A percentile compares a stretch with the other conserved stretches of the same genome.
phyloP scores from a whole-genome alignment of 495 filamentous ascomycete genomes.

The Trichodelitschia bisporula region DNA sequence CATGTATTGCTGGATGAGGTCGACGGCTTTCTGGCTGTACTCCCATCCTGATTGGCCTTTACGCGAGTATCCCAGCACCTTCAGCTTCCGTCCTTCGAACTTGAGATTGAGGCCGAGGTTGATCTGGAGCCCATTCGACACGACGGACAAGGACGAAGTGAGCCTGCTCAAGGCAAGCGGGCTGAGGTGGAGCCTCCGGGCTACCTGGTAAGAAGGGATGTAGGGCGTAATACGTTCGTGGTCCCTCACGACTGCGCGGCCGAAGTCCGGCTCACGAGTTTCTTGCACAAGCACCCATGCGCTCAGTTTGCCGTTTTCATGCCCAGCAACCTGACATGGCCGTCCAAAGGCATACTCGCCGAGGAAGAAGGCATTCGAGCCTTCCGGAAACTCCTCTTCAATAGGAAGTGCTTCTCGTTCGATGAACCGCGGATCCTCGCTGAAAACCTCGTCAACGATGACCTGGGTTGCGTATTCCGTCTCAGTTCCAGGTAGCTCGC shows the following conservation, averaged over 20 bases:
- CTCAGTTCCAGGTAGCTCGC: slow-evolving; percentile 66
- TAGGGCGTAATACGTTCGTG: slow-evolving; percentile 49
- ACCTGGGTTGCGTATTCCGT: slow-evolving; percentile 78
- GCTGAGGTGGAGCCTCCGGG: slow-evolving; percentile 56
- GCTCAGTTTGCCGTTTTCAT: slow-evolving; percentile 45
- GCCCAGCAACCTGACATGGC: slow-evolving; percentile 59
- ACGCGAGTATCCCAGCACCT: slow-evolving; percentile 88
- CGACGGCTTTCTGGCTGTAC: slow-evolving; percentile 65
- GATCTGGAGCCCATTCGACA: slow-evolving; percentile 47
- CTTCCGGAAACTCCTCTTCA: slow-evolving; percentile 73
- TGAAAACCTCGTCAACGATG: slow-evolving; percentile 72
- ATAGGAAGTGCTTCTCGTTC: slow-evolving; percentile 68
- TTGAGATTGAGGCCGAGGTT: slow-evolving; percentile 93
- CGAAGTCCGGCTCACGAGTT: slow-evolving; percentile 57
- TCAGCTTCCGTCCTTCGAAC: slow-evolving; percentile 82
- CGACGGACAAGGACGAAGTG: slow-evolving; percentile 73
- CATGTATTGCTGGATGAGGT: slow-evolving; percentile 71
- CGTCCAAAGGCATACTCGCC: slow-evolving; percentile 86
- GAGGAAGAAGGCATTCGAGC: slow-evolving; percentile 74
- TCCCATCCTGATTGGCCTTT: slow-evolving; percentile 75
- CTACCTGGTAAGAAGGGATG: slow-evolving; percentile 64
- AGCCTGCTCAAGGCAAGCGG: slow-evolving; percentile 83
- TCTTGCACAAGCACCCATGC: slow-evolving; percentile 46
- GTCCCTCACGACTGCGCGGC: slow-evolving; percentile 37
- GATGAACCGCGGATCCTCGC: slow-evolving; percentile 79